A percentile compares a stretch with the other conserved stretches of the same genome.
Conservation (phyloP, 1,284 basidiomycete species). For the Marasmius sp. region DNA sequence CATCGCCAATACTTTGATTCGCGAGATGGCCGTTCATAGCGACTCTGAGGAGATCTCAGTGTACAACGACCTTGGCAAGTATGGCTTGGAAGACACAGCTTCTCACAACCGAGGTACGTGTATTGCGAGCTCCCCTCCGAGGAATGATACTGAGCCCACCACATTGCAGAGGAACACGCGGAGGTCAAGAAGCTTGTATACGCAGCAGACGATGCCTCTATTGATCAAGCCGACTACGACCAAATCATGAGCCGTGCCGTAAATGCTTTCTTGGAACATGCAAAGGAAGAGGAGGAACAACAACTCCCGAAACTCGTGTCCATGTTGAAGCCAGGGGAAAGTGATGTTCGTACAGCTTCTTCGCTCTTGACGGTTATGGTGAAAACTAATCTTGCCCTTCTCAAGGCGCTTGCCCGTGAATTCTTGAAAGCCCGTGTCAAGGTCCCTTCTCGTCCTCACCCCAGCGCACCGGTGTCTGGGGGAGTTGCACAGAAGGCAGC, state of each 20-base stretch:
- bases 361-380: neutral
- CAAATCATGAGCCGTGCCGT: slow-evolving; percentile 21
- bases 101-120: neutral
- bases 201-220: slow-evolving; percentile 16
- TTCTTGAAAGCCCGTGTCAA: neutral
- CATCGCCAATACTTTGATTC: slow-evolving; percentile 25
- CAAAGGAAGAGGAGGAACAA: slow-evolving; percentile 22
- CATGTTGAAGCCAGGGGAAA: slow-evolving; percentile 20
- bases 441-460: neutral
- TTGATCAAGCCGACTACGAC: slow-evolving; percentile 17
- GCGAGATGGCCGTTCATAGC: slow-evolving; percentile 27
- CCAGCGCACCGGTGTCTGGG: neutral
- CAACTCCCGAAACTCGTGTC: slow-evolving; percentile 19
- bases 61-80: slow-evolving; percentile 21
- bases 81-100: slow-evolving; percentile 19
- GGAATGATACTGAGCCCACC: no score
- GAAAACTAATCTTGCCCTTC: neutral
- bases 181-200: slow-evolving; percentile 22
- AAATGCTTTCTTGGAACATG: slow-evolving; percentile 22
- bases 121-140: neutral
- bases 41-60: slow-evolving; percentile 23
- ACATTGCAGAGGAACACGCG: slow-evolving; percentile 20
- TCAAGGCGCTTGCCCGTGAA: neutral
- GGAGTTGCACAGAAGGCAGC: neutral
- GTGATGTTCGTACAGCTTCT: slow-evolving; percentile 15